phyloP scores from a whole-genome alignment of 1,284 basidiomycete species.

The Trichosporon sp. region DNA sequence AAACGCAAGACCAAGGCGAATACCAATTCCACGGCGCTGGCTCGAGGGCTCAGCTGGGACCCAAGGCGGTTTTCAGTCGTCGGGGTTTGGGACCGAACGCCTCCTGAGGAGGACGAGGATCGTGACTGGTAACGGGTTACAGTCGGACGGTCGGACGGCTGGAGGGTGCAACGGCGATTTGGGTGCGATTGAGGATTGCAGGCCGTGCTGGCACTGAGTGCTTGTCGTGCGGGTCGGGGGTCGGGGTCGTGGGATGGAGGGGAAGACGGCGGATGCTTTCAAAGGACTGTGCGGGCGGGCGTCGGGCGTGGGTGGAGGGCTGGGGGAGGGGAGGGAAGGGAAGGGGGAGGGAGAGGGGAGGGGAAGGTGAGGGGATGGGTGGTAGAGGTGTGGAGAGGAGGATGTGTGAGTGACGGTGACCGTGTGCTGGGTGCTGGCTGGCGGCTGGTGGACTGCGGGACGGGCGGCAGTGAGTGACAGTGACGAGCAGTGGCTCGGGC shows the following conservation, averaged over 20 bases:
- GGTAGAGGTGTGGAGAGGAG: not conserved
- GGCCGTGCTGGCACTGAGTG: not conserved
- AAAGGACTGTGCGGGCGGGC: not conserved
- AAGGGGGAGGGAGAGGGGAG: not conserved
- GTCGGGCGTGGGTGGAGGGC: not conserved
- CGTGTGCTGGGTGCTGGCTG: not conserved
- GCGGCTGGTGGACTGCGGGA: not conserved
- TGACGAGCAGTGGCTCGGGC: not conserved
- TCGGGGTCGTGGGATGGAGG: not conserved
- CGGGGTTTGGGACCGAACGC: not conserved
- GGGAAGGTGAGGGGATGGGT: not conserved
- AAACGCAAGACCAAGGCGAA: not conserved
- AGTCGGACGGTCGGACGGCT: not conserved
- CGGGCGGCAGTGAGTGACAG: not conserved
- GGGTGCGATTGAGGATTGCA: not conserved
- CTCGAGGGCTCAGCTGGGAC: not conserved
- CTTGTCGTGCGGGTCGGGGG: conserved; percentile 1
- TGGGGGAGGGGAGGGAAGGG: not conserved
- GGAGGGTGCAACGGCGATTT: not conserved
- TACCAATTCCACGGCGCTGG: not conserved
- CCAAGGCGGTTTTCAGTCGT: not conserved
- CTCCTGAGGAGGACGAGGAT: not conserved
- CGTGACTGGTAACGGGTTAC: not conserved
- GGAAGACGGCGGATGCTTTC: not conserved
- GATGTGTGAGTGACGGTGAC: not conserved